Evolutionary conservation across 2,329 filamentous ascomycete genomes (phyloP).

Genomic region (Ophiostoma pallidulum): DNA sequence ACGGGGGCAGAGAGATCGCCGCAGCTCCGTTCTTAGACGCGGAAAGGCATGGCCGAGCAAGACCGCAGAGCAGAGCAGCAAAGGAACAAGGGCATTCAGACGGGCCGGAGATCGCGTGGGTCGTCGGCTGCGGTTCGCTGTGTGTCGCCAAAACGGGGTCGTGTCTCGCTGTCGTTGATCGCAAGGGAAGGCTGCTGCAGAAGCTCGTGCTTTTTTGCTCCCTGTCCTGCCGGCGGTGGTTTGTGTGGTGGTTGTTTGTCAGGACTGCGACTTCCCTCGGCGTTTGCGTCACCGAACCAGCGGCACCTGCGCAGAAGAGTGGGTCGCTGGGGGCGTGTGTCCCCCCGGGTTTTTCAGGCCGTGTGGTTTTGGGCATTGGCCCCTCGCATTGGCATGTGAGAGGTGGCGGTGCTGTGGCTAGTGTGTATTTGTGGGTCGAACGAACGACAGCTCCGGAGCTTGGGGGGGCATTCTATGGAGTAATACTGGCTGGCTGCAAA

Average conservation of each 20-base stretch:
- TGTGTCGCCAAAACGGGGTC: no score
- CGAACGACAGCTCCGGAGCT: no score
- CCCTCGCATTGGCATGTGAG: constrained; percentile 18
- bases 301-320: constrained; percentile 4
- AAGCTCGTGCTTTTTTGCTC: constrained; percentile 8
- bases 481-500: no score
- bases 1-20: not conserved
- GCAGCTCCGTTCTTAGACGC: constrained; percentile 5
- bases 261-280: constrained; percentile 14
- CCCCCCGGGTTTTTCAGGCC: constrained; percentile 4
- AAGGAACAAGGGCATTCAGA: no score
- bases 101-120: no score
- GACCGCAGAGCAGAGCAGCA: no score
- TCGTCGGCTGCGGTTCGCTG: no score
- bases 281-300: constrained; percentile 16
- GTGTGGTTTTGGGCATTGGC: no score
- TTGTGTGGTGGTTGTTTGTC: no score
- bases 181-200: not conserved
- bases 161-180: not conserved
- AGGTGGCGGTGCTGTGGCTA: constrained; percentile 14
- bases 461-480: no score
- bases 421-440: not conserved
- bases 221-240: no score
- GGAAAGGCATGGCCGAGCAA: not conserved
- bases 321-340: constrained; percentile 1